Base-by-base conservation (phyloP, 1,139 yeast genomes). In the Pichia kudriavzevii region DNA sequence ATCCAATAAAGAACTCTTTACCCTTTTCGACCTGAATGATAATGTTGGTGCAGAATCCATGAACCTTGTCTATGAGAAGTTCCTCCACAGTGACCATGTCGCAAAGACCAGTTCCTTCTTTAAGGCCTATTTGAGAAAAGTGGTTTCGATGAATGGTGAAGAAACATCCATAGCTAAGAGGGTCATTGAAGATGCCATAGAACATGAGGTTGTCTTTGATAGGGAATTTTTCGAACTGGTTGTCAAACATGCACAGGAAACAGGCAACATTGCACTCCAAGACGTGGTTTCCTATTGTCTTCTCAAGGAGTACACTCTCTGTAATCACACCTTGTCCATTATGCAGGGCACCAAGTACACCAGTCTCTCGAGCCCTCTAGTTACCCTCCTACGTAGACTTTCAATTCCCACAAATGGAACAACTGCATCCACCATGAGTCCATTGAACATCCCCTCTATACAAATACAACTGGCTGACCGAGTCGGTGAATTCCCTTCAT, bases 1-100 rank as follows among this genome's bases (percentile, higher is more conserved):
- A 5, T 30, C 41, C 4, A 40, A 37, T 22, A 37, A 34, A 19
- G 43, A 40, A 15, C 22, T 40, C 15, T 40, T 40, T 26, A 15
- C 41, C 5, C 15, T 40, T 14, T 24, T 40, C 18, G 35, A 34
- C 13, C 17, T 34, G n/a, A 26, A 40, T 3, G 27, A 31, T 15
- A 28, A 23, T n/a, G 30, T n/a, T 15, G 15, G 27, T 3, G 22
- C 21, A n/a, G 21, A 24, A 23, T 5, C 14, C 2, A n/a, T 22
- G 12, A 11, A 22, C 11, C 13, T 34, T 5, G 13, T 39, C 12
- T 40, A 40, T 16, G 31, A 35, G 7, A 35, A 37, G 7, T 40
- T 40, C 17, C 7, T 17, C 7, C 9, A 26, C 5, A 37, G 41
- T 33, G 22, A 18, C 10, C 25, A 26, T 7, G 35, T 37, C 17